Evolutionary conservation across 2,329 filamentous ascomycete genomes (phyloP), one percentile per base, ranked within the genome.

Genomic region (Pseudogymnoascus pannorum): DNA sequence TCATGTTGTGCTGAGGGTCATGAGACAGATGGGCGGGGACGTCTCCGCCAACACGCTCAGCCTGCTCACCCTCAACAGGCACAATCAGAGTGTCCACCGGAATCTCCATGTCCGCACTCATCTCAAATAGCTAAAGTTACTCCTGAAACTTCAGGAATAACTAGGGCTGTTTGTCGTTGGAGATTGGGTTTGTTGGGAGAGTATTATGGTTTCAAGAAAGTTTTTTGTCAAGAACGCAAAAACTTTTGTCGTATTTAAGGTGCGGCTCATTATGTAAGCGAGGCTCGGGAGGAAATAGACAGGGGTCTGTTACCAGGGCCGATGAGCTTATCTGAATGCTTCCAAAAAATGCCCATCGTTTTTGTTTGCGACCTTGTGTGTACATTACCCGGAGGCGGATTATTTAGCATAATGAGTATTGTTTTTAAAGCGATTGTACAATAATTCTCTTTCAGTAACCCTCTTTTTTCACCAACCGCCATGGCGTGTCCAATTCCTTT

Each of bases 1-100:
- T 97, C 76, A 88, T 79, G 74, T 92, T 94, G 74, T 87, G 87
- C 63, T 78, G 59, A 11, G 71, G 70, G 64, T 73, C 67, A 61
- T 72, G 71, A 16, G 71, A 72, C 22, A 63, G 64, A 64, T 72
- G 70, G 6, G 70, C 66, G 58, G 57, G 57, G 31, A 3, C 5
- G 8, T 31, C 48, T 26, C 48, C 48, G 26, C 48, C 48, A 54
- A 54, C 31, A 16, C 24, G 26, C 48, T 12, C 26, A 54, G 24
- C 16, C 12, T 54, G 48, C 48, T 54, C 44, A 51, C 44, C 44
- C 29, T 18, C 38, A 29, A 29, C 48, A 7, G 48, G 48, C 26
- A 54, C 48, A 54, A 54, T 31, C 1, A 26, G 26, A 31, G 11
- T 31, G 16, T 31, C 26, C 48, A 31, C 48, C 48, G 48, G 48